Conservation (phyloP, 371 early-diverging fungal species). For the Mucor lusitanicus region DNA sequence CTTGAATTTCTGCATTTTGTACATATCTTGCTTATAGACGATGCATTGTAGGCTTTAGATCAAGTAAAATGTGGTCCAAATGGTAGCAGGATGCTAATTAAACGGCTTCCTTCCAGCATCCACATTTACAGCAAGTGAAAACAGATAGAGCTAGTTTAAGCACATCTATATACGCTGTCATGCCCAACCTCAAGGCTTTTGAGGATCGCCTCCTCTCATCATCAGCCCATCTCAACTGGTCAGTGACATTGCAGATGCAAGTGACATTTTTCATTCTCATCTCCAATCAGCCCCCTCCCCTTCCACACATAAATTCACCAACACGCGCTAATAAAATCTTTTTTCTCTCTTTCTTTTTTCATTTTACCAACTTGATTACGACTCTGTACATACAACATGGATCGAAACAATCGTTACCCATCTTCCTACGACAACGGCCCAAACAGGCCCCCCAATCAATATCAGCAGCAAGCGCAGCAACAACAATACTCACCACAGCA, state of each 20-base stretch:
- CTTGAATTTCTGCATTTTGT: no score
- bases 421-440: constrained; percentile 20
- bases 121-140: no score
- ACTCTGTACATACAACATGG: constrained; percentile 5
- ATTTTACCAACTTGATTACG: background rate
- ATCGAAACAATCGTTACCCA: constrained; percentile 23
- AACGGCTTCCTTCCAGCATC: no score
- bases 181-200: no score
- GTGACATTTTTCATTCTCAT: background rate
- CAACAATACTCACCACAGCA: background rate
- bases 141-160: no score
- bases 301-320: background rate
- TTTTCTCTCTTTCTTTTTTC: background rate
- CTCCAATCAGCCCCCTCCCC: background rate
- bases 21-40: no score
- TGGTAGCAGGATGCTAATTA: no score
- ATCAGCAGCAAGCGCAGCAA: background rate
- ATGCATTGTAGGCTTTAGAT: no score
- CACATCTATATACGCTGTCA: no score
- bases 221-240: no score
- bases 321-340: constrained; percentile 3
- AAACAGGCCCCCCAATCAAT: constrained; percentile 7
- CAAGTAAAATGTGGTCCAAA: no score
- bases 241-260: background rate
- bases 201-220: no score